Percentiles rank a stretch among this genome's conserved stretches.
phyloP scores from a whole-genome alignment of 495 filamentous ascomycete genomes.

The Neurospora pannonica region DNA sequence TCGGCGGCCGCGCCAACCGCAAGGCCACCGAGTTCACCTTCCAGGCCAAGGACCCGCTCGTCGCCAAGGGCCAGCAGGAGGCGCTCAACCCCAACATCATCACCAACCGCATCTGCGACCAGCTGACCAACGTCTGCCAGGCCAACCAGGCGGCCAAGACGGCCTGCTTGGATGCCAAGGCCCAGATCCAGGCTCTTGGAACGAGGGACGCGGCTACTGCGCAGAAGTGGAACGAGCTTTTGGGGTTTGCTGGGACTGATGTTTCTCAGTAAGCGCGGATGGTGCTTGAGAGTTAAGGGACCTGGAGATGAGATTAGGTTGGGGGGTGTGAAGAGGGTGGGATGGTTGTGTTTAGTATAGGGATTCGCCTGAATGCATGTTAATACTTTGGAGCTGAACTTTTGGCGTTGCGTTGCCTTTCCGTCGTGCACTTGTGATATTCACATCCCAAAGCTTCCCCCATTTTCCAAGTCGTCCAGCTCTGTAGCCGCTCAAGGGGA shows the following conservation, averaged over 20 bases:
- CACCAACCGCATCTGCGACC: constrained; percentile 56
- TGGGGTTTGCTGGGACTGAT: constrained; percentile 34
- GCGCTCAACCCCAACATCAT: constrained; percentile 55
- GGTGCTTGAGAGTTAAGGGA: no score
- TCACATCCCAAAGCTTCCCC: not conserved
- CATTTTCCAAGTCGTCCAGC: not conserved
- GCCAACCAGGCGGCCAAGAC: constrained; percentile 45
- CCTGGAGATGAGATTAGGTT: not conserved
- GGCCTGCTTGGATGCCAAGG: constrained; percentile 35
- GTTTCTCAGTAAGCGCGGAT: not conserved
- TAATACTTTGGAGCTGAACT: not conserved
- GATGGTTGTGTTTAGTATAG: not conserved
- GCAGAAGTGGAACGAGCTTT: constrained; percentile 31
- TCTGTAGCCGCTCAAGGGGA: not conserved
- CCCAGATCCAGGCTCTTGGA: constrained; percentile 27
- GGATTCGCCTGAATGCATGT: not conserved
- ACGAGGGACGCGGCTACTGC: constrained; percentile 33
- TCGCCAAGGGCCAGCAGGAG: constrained; percentile 41
- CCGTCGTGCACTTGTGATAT: not conserved
- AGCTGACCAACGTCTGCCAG: constrained; percentile 47
- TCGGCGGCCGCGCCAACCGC: constrained; percentile 37
- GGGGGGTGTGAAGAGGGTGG: not conserved
- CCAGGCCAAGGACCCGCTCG: constrained; percentile 39
- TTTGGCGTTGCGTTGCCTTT: not conserved
- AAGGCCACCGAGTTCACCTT: constrained; percentile 42